Base-by-base conservation (phyloP, 2,329 filamentous ascomycete species). In the Leptosphaerulina australis region DNA sequence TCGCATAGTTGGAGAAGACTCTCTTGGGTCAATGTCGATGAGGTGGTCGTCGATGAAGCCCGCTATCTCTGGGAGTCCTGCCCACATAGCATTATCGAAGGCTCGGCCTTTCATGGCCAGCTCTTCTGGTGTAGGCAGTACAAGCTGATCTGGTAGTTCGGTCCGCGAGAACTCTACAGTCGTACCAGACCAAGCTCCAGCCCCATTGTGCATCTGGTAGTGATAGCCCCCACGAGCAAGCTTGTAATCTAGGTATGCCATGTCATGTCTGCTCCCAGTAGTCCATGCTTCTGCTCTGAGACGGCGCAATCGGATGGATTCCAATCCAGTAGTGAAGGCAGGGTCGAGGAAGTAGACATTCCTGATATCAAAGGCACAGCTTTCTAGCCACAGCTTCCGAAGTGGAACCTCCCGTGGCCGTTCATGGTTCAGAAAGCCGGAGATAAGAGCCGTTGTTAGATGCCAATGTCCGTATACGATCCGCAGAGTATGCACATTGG, bases 361-460 rank as follows among this genome's bases (percentile, higher is more conserved):
- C 10, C 57, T 41, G 1, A 66, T 64, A 4, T 67, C 64, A 8
- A 66, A 62, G 12, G 69, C 71, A 48, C 74, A 76, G 43, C 72
- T 77, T 44, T 79, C 77, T 3, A 79, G 62, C 77, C 77, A 79
- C 4, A 79, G 66, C 41, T 66, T 73, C 9, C 71, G 67, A 11
- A 79, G 50, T 2, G 68, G 68, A 6, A 63, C 55, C 14, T 54
- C 55, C 2, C 64, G 63, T 9, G 62, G 53, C 14, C 71, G 57
- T 2, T 45, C 17, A 11, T 60, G 59, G 33, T 74, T 66, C 21
- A 79, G 68, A 51, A 79, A 72, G 21, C 71, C 72, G 2, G 70
- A 55, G 7, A 79, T 31, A 9, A 79, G 62, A 4, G 61, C 68
- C 20, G 70, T 70, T 2, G 71, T 74, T 9, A 79, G 51, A 26